Percentiles rank a stretch among this genome's conserved stretches.
Evolutionary conservation across 179 eudicot species (phyloP).

Genomic region (Corrigiola litoralis): DNA sequence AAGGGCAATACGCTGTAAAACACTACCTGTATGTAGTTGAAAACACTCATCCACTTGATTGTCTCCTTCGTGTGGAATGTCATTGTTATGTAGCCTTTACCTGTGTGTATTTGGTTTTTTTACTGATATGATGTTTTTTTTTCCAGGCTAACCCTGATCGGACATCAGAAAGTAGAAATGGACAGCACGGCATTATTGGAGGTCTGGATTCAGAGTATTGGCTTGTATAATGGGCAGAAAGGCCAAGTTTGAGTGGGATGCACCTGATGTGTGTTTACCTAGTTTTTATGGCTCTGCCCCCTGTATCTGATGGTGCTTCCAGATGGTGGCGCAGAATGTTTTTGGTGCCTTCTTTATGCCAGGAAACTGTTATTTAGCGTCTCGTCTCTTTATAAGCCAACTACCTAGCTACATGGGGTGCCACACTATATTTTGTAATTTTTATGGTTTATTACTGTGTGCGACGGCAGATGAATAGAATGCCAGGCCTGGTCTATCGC

Average conservation of each 20-base stretch:
- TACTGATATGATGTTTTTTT: background rate
- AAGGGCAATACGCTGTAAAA: background rate
- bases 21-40: no score
- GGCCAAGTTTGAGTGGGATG: slow-evolving; percentile 5
- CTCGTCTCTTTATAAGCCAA: slow-evolving; percentile 3
- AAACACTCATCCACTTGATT: background rate
- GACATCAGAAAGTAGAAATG: slow-evolving; percentile 10
- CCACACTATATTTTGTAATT: slow-evolving; percentile 23
- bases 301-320: slow-evolving; percentile 14
- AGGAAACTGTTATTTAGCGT: background rate
- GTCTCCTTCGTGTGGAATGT: background rate
- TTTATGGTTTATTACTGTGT: slow-evolving; percentile 9
- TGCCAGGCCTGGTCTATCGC: slow-evolving; percentile 10
- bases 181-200: slow-evolving; percentile 10
- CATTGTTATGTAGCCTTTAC: background rate
- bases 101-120: background rate
- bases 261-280: slow-evolving; percentile 11
- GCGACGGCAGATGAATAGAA: slow-evolving; percentile 9
- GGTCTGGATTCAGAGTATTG: slow-evolving; percentile 8
- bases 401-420: slow-evolving; percentile 13
- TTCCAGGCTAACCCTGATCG: slow-evolving; percentile 16
- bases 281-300: slow-evolving; percentile 9
- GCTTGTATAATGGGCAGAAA: slow-evolving; percentile 6
- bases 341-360: slow-evolving; percentile 13
- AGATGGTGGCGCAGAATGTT: slow-evolving; percentile 10